Evolutionary conservation across 106 monocot species (phyloP).

Genomic region (Dendrobium chrysotoxum): DNA sequence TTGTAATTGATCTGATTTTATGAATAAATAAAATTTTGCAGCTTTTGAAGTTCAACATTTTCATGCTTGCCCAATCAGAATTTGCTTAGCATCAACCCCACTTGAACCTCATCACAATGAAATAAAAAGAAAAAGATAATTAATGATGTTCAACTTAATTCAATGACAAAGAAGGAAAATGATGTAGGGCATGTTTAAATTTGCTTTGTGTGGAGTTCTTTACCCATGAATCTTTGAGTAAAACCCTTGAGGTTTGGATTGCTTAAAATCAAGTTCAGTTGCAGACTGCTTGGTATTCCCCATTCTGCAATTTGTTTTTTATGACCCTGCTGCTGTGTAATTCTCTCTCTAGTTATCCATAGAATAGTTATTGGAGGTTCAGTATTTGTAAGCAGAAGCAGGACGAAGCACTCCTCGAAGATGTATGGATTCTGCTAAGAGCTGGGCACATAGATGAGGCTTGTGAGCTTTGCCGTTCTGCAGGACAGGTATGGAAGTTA

Average conservation of each 20-base stretch:
- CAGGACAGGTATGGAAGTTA: slow-evolving; percentile 64
- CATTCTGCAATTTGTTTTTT: not conserved
- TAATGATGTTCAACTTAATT: not conserved
- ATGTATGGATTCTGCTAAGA: slow-evolving; percentile 78
- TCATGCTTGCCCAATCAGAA: not conserved
- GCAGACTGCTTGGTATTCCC: not conserved
- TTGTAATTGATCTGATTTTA: not conserved
- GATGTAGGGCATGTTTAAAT: not conserved
- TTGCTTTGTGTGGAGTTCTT: not conserved
- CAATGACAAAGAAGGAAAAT: not conserved
- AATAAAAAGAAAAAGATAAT: not conserved
- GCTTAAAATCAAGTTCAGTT: not conserved
- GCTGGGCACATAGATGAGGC: slow-evolving; percentile 92
- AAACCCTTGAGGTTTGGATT: too few relatives aligned
- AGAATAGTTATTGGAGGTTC: not conserved
- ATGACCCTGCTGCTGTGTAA: not conserved
- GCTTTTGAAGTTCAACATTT: not conserved
- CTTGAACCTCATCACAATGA: not conserved
- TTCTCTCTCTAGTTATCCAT: not conserved
- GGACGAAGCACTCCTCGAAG: slow-evolving; percentile 91
- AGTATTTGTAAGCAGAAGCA: slow-evolving; percentile 48
- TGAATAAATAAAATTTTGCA: not conserved
- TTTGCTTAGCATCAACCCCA: not conserved
- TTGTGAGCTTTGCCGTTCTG: slow-evolving; percentile 90
- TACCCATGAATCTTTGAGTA: too few relatives aligned